Conservation (phyloP, 192 early-diverging fungal species). For the Irineochytrium annulatum region DNA sequence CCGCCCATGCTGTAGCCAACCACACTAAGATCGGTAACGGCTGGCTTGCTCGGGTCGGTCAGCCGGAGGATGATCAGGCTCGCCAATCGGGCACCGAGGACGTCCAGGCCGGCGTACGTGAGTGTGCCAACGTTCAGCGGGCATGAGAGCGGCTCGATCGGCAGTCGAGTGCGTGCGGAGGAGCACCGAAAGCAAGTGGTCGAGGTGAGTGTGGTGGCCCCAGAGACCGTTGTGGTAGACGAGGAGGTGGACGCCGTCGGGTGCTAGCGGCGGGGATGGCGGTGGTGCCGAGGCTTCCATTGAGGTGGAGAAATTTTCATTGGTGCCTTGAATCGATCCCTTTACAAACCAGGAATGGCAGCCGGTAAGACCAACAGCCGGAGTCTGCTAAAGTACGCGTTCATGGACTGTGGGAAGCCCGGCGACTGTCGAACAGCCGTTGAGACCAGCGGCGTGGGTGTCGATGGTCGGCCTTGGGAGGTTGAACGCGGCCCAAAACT, state of each 20-base stretch:
- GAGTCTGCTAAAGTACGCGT: no score
- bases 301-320: no score
- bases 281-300: no score
- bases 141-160: constrained; percentile 27
- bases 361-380: no score
- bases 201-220: constrained; percentile 53
- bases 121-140: constrained; percentile 22
- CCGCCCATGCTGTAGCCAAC: constrained; percentile 54
- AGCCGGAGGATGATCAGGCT: constrained; percentile 13
- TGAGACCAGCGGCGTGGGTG: no score
- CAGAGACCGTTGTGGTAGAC: constrained; percentile 66
- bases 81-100: constrained; percentile 27
- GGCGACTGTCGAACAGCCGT: no score
- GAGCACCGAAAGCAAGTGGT: constrained; percentile 43
- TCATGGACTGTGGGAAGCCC: no score
- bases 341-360: no score
- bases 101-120: constrained; percentile 47
- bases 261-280: no score
- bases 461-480: no score
- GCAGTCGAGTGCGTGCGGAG: neutral
- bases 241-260: constrained; percentile 54
- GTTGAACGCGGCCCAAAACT: no score
- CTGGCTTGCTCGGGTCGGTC: neutral
- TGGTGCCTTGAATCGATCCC: no score
- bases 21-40: constrained; percentile 37